Conservation (phyloP, 495 filamentous ascomycete species). For the Talaromyces thailandensis region DNA sequence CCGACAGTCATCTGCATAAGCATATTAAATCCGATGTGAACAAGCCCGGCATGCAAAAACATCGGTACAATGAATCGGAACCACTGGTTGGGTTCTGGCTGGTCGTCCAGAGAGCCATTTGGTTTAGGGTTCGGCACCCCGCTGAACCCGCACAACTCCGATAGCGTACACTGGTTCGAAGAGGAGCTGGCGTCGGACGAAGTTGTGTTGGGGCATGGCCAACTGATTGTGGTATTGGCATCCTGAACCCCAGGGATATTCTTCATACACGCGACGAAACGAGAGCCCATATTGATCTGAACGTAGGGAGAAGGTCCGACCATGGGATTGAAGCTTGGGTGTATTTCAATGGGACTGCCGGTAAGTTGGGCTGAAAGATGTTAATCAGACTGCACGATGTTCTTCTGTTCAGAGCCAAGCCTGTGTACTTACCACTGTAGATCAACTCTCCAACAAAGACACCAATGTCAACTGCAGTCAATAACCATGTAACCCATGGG, state of each 20-base stretch:
- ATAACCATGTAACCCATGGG: conserved; percentile 73
- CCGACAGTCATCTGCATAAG: conserved; percentile 82
- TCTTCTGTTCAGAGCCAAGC: not conserved
- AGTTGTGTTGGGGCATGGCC: conserved; percentile 72
- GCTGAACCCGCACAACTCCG: conserved; percentile 71
- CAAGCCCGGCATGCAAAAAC: conserved; percentile 84
- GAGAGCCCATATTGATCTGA: conserved; percentile 92
- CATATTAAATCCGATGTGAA: conserved; percentile 95
- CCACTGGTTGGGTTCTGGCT: conserved; percentile 76
- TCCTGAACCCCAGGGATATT: conserved; percentile 58
- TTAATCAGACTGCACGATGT: conserved; percentile 9
- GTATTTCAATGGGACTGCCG: conserved; percentile 67
- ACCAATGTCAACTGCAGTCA: conserved; percentile 66
- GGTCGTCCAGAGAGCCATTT: conserved; percentile 30
- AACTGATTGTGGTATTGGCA: conserved; percentile 39
- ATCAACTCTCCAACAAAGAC: conserved; percentile 91
- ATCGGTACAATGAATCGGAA: conserved; percentile 93
- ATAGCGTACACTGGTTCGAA: conserved; percentile 56
- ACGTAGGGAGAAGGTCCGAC: conserved; percentile 87
- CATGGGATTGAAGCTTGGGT: conserved; percentile 90
- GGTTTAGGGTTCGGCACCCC: conserved; percentile 55
- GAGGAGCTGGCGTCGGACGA: conserved; percentile 31
- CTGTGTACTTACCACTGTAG: conserved; percentile 55
- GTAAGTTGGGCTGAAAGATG: conserved; percentile 27
- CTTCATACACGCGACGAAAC: conserved; percentile 93